Evolutionary conservation across 441 rosid genomes (phyloP).

Genomic region (Raphanus hybrid): DNA sequence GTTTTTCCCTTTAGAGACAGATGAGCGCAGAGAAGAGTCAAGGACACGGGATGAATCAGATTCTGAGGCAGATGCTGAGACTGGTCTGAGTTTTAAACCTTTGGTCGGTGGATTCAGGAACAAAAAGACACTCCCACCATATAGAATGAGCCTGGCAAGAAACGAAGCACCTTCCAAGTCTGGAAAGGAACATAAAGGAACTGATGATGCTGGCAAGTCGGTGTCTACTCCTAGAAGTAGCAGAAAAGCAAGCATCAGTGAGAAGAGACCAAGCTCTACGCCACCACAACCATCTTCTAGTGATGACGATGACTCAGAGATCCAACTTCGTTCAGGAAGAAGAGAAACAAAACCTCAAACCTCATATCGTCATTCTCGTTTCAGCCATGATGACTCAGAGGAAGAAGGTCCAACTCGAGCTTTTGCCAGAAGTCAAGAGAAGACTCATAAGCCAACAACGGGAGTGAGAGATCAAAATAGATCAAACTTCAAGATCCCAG

Average conservation of each 20-base stretch:
- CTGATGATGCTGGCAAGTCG: conserved; percentile 36
- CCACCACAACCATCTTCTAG: conserved; percentile 44
- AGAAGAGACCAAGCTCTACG: conserved; percentile 40
- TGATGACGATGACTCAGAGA: conserved; percentile 49
- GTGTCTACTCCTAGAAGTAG: conserved; percentile 37
- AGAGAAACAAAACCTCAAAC: conserved; percentile 38
- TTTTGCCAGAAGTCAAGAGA: conserved; percentile 34
- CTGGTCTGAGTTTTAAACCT: conserved; percentile 56
- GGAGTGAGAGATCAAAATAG: conserved; percentile 21
- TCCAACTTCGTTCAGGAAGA: conserved; percentile 38
- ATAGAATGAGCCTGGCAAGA: conserved; percentile 36
- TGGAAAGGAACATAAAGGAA: conserved; percentile 39
- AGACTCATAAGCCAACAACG: conserved; percentile 22
- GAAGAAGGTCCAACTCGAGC: conserved; percentile 21
- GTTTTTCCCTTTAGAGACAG: conserved; percentile 28
- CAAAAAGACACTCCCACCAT: conserved; percentile 63
- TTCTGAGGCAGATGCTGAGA: conserved; percentile 42
- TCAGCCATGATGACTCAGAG: conserved; percentile 44
- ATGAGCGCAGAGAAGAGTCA: conserved; percentile 39
- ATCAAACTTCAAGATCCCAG: conserved; percentile 26
- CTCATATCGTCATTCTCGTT: conserved; percentile 47
- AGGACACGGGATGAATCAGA: conserved; percentile 40
- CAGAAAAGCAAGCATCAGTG: conserved; percentile 44
- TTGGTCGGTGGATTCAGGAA: conserved; percentile 72
- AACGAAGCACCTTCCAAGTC: conserved; percentile 43